Percentiles rank a stretch among this genome's conserved stretches.
These are phyloP conservation scores for Aspergillus bombycis DNA, from an alignment of 2,329 filamentous ascomycete species.

Conservation along the genomic window DNA sequence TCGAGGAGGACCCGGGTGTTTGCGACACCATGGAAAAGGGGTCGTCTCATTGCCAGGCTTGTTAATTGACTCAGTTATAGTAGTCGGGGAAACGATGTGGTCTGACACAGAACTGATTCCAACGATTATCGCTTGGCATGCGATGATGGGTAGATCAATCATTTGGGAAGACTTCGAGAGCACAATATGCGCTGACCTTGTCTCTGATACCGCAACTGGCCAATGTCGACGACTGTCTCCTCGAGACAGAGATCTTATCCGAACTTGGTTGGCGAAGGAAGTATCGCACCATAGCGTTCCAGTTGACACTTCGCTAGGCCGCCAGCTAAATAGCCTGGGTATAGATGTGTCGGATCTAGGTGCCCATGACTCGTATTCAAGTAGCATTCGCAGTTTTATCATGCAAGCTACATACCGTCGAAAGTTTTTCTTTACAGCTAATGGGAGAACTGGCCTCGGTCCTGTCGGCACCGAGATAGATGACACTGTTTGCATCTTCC, in stretches of 20 bases:
- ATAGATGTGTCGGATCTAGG: neutral
- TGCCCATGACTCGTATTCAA: neutral
- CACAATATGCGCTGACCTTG: neutral
- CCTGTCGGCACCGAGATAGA: neutral
- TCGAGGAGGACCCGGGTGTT: fast-evolving
- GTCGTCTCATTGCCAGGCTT: neutral
- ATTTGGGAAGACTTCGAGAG: neutral
- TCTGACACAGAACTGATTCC: neutral
- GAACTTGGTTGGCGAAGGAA: neutral
- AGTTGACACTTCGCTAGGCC: neutral
- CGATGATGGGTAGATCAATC: neutral
- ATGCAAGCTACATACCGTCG: neutral
- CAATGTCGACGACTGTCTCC: neutral
- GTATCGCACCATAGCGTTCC: neutral
- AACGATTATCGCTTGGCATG: neutral
- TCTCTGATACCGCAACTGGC: neutral
- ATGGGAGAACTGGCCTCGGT: neutral
- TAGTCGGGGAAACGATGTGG: neutral
- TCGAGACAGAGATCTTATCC: neutral
- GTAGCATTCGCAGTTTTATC: neutral
- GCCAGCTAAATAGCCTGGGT: too few relatives aligned
- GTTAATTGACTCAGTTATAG: fast-evolving
- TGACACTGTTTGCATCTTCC: neutral
- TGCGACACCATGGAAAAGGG: neutral
- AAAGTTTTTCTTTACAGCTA: neutral